Conservation (phyloP, 2,329 filamentous ascomycete species). For the Aspergillus pseudonomiae region DNA sequence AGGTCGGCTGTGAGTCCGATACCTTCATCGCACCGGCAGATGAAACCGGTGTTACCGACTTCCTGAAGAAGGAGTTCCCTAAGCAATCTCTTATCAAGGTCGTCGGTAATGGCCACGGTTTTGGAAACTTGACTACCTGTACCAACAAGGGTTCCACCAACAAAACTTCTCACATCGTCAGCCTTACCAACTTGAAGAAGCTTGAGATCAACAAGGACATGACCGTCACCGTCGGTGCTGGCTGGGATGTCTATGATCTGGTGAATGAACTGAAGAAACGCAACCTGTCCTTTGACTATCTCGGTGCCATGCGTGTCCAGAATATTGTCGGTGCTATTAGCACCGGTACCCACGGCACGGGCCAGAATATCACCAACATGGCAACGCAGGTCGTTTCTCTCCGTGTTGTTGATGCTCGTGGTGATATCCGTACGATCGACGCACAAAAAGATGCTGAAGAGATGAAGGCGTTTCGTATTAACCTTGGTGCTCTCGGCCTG, state of each 20-base stretch:
- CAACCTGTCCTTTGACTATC: conserved; percentile 19
- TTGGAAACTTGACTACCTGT: conserved; percentile 24
- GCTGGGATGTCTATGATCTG: conserved; percentile 26
- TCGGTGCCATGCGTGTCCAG: conserved; percentile 23
- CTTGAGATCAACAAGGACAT: conserved; percentile 19
- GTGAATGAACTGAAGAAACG: conserved; percentile 18
- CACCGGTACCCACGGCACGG: conserved; percentile 26
- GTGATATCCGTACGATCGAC: conserved; percentile 17
- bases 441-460: conserved; percentile 16
- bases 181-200: conserved; percentile 19
- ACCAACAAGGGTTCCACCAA: conserved; percentile 16
- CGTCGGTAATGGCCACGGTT: conserved; percentile 25
- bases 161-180: conserved; percentile 21
- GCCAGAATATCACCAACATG: conserved; percentile 16
- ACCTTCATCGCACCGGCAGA: conserved; percentile 17
- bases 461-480: conserved; percentile 22
- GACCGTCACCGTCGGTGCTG: conserved; percentile 25
- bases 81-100: conserved; percentile 19
- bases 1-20: conserved; percentile 21
- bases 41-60: conserved; percentile 14
- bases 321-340: conserved; percentile 23
- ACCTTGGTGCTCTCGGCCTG: conserved; percentile 24
- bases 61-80: conserved; percentile 19
- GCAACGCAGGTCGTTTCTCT: conserved; percentile 19
- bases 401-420: conserved; percentile 23